These are phyloP conservation scores for Lepiota brunneoincarnata DNA, from an alignment of 768 basidiomycete species.

Conservation along the genomic window DNA sequence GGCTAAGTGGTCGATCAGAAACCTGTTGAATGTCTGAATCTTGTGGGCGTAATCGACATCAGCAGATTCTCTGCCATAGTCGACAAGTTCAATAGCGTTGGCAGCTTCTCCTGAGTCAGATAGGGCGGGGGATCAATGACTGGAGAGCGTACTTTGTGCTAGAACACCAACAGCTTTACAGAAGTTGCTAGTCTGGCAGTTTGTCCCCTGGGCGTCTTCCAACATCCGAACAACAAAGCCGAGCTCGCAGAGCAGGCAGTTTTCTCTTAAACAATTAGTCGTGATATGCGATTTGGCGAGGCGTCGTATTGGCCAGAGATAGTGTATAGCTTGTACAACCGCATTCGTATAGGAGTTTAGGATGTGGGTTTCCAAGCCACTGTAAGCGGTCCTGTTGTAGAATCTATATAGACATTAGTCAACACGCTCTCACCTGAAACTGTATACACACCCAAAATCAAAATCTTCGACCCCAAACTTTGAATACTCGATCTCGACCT, in stretches of 20 bases:
- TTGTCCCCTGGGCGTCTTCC: conserved; percentile 89
- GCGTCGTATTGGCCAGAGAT: conserved; percentile 68
- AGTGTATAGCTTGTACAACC: conserved; percentile 88
- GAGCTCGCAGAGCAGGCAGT: conserved; percentile 92
- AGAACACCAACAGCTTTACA: conserved; percentile 90
- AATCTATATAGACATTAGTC: conserved; percentile 48
- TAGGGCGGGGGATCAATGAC: neutral
- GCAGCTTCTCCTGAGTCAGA: conserved; percentile 37
- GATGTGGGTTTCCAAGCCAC: conserved; percentile 96
- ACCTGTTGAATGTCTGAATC: conserved; percentile 95
- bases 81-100: conserved; percentile 85
- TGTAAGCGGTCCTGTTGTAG: conserved; percentile 88
- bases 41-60: conserved; percentile 80
- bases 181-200: conserved; percentile 97
- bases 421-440: neutral
- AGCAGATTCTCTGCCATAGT: conserved; percentile 76
- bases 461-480: conserved; percentile 99
- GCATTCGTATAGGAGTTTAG: conserved; percentile 96
- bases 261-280: conserved; percentile 82
- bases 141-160: conserved; percentile 62
- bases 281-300: conserved; percentile 92
- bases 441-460: conserved; percentile 80
- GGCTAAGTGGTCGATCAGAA: conserved; percentile 82
- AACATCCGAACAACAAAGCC: conserved; percentile 96
- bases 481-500: conserved; percentile 96